Base-by-base conservation (phyloP, 1,284 basidiomycete genomes). In the Hypsizygus ulmarius region DNA sequence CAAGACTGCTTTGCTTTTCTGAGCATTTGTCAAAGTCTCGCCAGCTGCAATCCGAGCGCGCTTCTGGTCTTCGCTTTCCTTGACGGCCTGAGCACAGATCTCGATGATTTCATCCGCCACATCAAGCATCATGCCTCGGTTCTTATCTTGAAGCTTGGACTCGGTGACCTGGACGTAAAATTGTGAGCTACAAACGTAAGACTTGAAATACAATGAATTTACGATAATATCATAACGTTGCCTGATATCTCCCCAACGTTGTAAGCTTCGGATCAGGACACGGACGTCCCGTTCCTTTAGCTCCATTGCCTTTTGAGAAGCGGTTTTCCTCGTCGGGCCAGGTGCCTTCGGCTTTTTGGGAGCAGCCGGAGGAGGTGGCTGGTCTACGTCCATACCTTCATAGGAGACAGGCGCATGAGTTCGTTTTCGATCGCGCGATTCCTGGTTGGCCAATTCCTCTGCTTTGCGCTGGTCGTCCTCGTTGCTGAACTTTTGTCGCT, bases 211-310 rank as follows among this genome's bases (percentile, higher is more conserved):
- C 47, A 14, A 29, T 19, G 42, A 29, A 78, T 87, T 66, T 65
- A 93, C 94, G 60, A 99, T 97, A 47, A 88, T 78, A 50, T 97
- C 93, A 69, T 96, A 97, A 39, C 96, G 89, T 59, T 90, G 87
- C 44, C 93, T 84, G 54, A 99, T 93, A 66, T 99, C 96, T 25
- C 97, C 97, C 94, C 96, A 99, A 49, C 94, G 88, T 64, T 97
- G 94, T 58, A 99, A 77, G 63, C 93, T 96, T 55, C 96, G 84
- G 54, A 98, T 93, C 35, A 99, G 79, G 35, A 96, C 93, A 55
- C 97, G 93, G 29, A 98, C 84, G 65, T 99, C 97, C 39, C 96
- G 86, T 66, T 98, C 95, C 70, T 95, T 98, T 54, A 99, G 77
- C 66, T 97, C 94, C 78, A 97, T 88, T 2, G 95, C 89, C 62